phyloP scores from a whole-genome alignment of 164 flowering plant genomes.

The Stephania japonica region DNA sequence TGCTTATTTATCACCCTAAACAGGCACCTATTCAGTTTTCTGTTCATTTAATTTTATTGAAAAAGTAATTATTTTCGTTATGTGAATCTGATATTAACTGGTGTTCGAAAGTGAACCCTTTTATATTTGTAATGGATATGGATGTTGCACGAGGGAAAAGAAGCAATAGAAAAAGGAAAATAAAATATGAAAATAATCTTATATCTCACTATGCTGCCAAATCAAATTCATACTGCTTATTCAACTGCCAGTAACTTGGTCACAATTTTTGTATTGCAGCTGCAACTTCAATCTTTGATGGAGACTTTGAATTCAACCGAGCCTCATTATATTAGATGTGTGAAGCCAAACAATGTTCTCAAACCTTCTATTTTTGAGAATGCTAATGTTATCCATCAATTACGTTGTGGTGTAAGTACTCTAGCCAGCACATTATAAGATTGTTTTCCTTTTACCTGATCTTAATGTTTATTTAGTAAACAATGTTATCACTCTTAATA shows the following conservation, averaged over 20 bases:
- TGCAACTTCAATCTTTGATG: constrained; percentile 97
- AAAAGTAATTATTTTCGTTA: too few species aligned
- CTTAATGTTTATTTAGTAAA: neutral
- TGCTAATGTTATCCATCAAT: constrained; percentile 74
- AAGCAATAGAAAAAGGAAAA: neutral
- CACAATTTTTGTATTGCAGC: constrained; percentile 38
- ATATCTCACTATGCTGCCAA: neutral
- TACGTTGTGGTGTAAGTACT: constrained; percentile 96
- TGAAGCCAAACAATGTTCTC: constrained; percentile 93
- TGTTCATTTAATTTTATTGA: neutral
- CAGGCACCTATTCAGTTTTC: neutral
- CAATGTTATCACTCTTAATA: neutral
- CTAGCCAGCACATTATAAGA: neutral
- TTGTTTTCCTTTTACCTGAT: neutral
- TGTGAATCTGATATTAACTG: neutral
- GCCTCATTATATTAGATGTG: constrained; percentile 99
- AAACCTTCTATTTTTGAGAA: constrained; percentile 98
- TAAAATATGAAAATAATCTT: neutral
- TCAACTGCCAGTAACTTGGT: neutral
- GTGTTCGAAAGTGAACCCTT: neutral
- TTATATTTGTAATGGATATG: neutral
- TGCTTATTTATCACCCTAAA: neutral
- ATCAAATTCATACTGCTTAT: neutral
- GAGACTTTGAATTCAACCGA: constrained; percentile 91
- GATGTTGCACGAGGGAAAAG: neutral